These are phyloP conservation scores for Tricharina praecox DNA, from an alignment of 495 filamentous ascomycete species.

Conservation along the genomic window DNA sequence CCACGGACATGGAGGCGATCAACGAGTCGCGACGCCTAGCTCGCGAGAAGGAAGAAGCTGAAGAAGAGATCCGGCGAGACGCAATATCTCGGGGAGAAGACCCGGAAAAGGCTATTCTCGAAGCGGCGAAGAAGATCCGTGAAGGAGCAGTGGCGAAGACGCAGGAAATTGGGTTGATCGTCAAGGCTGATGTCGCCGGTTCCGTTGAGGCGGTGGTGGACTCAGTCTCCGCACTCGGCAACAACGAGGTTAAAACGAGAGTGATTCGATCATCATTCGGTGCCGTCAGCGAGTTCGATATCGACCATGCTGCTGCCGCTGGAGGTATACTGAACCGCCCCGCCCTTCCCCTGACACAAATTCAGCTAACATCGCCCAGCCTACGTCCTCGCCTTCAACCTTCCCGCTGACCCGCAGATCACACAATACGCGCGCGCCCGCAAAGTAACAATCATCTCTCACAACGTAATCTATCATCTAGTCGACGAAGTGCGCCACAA, in stretches of 20 bases:
- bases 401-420: constrained; percentile 49
- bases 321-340: constrained; percentile 25
- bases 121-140: constrained; percentile 6
- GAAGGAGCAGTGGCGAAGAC: constrained; percentile 24
- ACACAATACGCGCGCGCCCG: constrained; percentile 46
- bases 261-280: constrained; percentile 67
- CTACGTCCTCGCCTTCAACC: constrained; percentile 75
- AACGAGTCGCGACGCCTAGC: constrained; percentile 46
- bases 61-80: constrained; percentile 27
- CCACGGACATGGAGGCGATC: constrained; percentile 57
- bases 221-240: constrained; percentile 56
- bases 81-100: constrained; percentile 24
- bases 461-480: constrained; percentile 85
- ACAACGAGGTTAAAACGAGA: constrained; percentile 59
- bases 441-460: constrained; percentile 61
- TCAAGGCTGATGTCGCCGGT: constrained; percentile 87
- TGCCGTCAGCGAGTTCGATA: constrained; percentile 65
- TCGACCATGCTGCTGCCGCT: constrained; percentile 66
- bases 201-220: constrained; percentile 80
- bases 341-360: background rate
- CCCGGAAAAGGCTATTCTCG: constrained; percentile 10
- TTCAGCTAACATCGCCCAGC: no score
- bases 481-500: constrained; percentile 61
- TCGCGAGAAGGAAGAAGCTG: constrained; percentile 32
- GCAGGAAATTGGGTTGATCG: constrained; percentile 57